Evolutionary conservation across 345 rosid genomes (phyloP), one percentile per base, ranked within the genome.

Genomic region (Ricinus communis): DNA sequence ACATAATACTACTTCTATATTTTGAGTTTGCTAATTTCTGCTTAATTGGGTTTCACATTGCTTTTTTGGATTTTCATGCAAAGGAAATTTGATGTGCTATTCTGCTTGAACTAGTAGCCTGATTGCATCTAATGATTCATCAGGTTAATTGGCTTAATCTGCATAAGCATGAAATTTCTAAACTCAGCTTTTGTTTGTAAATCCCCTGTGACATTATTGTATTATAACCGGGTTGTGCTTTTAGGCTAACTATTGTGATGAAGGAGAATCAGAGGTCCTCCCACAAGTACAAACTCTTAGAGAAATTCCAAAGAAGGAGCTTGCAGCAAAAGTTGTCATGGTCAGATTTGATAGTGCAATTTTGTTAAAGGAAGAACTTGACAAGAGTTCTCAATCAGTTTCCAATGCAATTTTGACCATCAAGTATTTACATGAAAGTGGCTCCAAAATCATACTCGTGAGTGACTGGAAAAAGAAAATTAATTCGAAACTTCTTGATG

Each of bases 231-330:
- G 75, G 13, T 68, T 74, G 72, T 51, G 16, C 43, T 19, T 30
- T 16, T 71, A 89, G 91, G 80, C 56, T 72, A 62, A 69, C 73
- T 65, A 33, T 66, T 65, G 46, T 38, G 73, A 67, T 62, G 81
- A 43, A 41, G 77, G 57, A 56, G 86, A 74, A 72, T 68, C 63
- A 13, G 85, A 75, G 52, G 54, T 24, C 71, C 66, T 89, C n/a
- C 94, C 94, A 3, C 58, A 66, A 22, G 28, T 89, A 76, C 94
- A 87, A 77, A 84, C 85, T 80, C 91, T 89, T 65, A 76, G 77
- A 62, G 66, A 67, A 30, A 79, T 89, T 77, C 87, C 90, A 0
- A 76, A 70, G 77, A 81, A 82, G 71, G 83, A 79, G 74, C 88
- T 89, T 65, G 62, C 58, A 70, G 83, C 61, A 36, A 89, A 84